phyloP scores from a whole-genome alignment of 2,329 filamentous ascomycete genomes.

The Didymellaceae sp. region DNA sequence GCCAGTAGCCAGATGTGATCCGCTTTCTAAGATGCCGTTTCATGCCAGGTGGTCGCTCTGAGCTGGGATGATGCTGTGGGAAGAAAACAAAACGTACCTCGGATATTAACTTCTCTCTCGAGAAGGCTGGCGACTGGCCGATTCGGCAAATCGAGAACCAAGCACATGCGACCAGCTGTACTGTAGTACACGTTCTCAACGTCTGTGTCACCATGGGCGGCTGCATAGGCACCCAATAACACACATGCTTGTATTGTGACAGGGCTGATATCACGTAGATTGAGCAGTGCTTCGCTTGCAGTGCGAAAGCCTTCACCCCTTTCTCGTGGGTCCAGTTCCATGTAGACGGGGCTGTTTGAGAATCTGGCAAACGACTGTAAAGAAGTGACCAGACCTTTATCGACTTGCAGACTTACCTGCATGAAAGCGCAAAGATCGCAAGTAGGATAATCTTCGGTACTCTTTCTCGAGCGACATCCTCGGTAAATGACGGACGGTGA shows the following conservation, averaged over 20 bases:
- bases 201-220: constrained; percentile 32
- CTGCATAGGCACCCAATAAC: constrained; percentile 31
- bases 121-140: constrained; percentile 26
- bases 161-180: constrained; percentile 30
- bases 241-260: constrained; percentile 30
- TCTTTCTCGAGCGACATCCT: constrained; percentile 23
- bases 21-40: too few relatives aligned
- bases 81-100: too few relatives aligned
- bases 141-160: constrained; percentile 30
- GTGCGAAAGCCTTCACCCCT: constrained; percentile 26
- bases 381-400: background rate
- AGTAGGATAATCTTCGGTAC: constrained; percentile 27
- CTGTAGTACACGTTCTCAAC: constrained; percentile 35
- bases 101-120: constrained; percentile 33
- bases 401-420: constrained; percentile 13
- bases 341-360: constrained; percentile 23
- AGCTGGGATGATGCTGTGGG: too few relatives aligned
- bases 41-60: too few relatives aligned
- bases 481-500: constrained; percentile 28
- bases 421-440: constrained; percentile 30
- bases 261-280: constrained; percentile 25
- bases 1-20: too few relatives aligned
- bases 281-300: constrained; percentile 27
- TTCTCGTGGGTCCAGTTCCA: constrained; percentile 22
- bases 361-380: constrained; percentile 14